A percentile compares a stretch with the other conserved stretches of the same genome.
phyloP scores from a whole-genome alignment of 441 rosid species.

The Adansonia gregorii region DNA sequence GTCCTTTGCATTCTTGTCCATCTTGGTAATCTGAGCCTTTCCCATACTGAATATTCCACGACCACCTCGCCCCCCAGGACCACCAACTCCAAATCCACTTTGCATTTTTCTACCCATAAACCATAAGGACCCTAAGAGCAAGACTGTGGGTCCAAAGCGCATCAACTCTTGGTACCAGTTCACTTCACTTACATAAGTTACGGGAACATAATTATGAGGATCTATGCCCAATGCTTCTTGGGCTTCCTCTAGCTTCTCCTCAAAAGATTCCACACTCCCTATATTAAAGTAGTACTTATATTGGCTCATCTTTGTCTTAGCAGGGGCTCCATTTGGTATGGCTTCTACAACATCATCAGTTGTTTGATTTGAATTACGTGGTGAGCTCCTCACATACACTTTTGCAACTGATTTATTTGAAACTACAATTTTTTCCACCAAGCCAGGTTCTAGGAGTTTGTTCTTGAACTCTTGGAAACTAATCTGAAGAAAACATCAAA shows the following conservation, averaged over 20 bases:
- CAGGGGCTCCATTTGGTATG: slow-evolving; percentile 35
- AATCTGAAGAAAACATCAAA: slow-evolving; percentile 46
- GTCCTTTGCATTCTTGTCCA: slow-evolving; percentile 64
- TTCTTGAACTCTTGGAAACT: slow-evolving; percentile 78
- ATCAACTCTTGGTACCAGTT: slow-evolving; percentile 55
- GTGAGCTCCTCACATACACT: slow-evolving; percentile 50
- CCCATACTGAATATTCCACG: slow-evolving; percentile 68
- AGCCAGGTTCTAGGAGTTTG: slow-evolving; percentile 69
- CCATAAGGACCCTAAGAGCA: slow-evolving; percentile 53
- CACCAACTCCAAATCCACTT: slow-evolving; percentile 62
- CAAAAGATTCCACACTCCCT: slow-evolving; percentile 66
- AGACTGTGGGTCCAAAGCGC: slow-evolving; percentile 53
- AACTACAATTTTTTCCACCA: slow-evolving; percentile 63
- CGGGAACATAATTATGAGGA: slow-evolving; percentile 59
- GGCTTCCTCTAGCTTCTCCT: slow-evolving; percentile 74
- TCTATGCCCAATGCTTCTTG: slow-evolving; percentile 55
- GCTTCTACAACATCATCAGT: slow-evolving; percentile 38
- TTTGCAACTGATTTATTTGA: slow-evolving; percentile 72
- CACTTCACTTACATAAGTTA: slow-evolving; percentile 52
- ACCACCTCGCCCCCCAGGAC: slow-evolving; percentile 59
- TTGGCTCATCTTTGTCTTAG: slow-evolving; percentile 41
- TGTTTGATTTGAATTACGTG: slow-evolving; percentile 35
- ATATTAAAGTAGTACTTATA: slow-evolving; percentile 58
- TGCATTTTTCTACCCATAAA: slow-evolving; percentile 52
- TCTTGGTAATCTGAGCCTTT: slow-evolving; percentile 57